Evolutionary conservation across 257 asterid genomes (phyloP).

Genomic region (Rhazya stricta): DNA sequence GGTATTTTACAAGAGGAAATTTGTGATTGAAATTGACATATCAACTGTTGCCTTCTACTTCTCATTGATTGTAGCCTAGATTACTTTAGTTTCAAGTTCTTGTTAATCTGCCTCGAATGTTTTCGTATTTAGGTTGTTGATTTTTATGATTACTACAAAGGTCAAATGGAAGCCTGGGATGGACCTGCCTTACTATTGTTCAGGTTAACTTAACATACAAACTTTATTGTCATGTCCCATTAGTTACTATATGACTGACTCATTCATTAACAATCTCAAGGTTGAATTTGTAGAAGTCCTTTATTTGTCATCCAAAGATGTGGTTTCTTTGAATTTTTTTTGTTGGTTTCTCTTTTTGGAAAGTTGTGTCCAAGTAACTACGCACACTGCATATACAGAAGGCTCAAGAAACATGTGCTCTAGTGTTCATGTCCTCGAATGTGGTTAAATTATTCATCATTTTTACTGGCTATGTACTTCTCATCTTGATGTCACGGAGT

Average conservation of each 20-base stretch:
- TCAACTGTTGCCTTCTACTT: background rate
- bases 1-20: slow-evolving; percentile 41
- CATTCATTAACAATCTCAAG: background rate
- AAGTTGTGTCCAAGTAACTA: background rate
- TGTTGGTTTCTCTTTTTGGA: background rate
- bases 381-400: background rate
- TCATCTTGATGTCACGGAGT: slow-evolving; percentile 1
- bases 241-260: background rate
- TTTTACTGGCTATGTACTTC: background rate
- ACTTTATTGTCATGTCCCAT: background rate
- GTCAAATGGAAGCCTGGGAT: slow-evolving; percentile 99
- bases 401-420: background rate
- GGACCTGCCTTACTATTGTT: slow-evolving; percentile 98
- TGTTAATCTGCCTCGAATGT: slow-evolving; percentile 22
- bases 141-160: slow-evolving; percentile 96
- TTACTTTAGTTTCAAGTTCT: slow-evolving; percentile 9
- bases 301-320: background rate
- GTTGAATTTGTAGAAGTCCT: slow-evolving; percentile 1
- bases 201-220: slow-evolving; percentile 48
- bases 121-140: slow-evolving; percentile 60
- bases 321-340: background rate
- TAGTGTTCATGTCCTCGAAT: background rate
- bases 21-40: background rate
- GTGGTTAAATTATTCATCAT: background rate
- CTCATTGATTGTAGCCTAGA: background rate